Base-by-base conservation (phyloP, 208 protist genomes). In the Wallacemonas collosoma region DNA sequence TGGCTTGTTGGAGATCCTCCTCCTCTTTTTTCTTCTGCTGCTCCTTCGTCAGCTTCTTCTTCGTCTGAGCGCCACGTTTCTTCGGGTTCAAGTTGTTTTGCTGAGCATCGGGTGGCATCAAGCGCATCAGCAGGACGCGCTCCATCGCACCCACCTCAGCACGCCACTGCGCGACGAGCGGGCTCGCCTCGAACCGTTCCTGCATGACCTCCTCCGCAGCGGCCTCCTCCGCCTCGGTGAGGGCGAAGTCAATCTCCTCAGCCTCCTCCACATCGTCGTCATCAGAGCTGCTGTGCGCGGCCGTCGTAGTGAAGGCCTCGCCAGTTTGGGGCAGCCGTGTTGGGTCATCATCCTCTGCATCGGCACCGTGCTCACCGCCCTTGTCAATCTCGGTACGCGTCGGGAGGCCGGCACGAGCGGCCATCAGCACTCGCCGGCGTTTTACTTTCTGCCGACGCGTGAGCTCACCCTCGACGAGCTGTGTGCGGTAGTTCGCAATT, bases 111-210 rank as follows among this genome's bases (percentile, higher is more conserved):
- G 72, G 57, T 35, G 76, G 67, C 82, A 93, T 82, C 12, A 68
- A 47, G 17, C 77, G 68, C 85, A 91, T 88, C n/a, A 81, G 57
- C 73, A 97, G 77, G 57, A 96, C 87, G 0, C 86, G 83, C 72
- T 95, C 88, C 89, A 97, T 94, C 65, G 90, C 76, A 0, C 73
- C 82, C n/a, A 90, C 77, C 47, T 83, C 78, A 9, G 76, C 83
- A 7, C 80, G 79, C 68, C 93, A 80, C 36, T 74, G 64, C 47
- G 74, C 64, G 39, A 82, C 83, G 58, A 78, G 51, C 54, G 75
- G 77, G 74, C 79, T 90, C 53, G 72, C 72, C 73, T 77, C 72
- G 77, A 86, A 88, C 66, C 87, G 86, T 15, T 91, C 85, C 41
- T 85, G 68, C 67, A 91, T 77, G 61, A 91, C 75, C 48, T 81